Base-by-base conservation (phyloP, 345 rosid genomes). In the Alliaria petiolata region DNA sequence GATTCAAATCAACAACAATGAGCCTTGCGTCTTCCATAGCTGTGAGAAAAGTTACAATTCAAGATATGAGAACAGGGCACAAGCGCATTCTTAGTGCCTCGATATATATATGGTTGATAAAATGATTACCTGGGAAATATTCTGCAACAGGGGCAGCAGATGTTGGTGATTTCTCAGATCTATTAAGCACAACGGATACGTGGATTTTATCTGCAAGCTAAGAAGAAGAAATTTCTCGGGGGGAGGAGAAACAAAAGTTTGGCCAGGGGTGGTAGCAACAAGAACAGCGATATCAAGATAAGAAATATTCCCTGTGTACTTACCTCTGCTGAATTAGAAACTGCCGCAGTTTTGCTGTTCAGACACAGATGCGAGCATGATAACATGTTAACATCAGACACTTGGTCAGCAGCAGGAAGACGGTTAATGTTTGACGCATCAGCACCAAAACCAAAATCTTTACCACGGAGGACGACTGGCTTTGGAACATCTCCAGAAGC, bases 191-290 rank as follows among this genome's bases (percentile, higher is more conserved):
- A 73, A 90, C 70, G 58, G 80, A 81, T 52, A 91, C 81, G 77
- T 87, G 88, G 83, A 93, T 76, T 79, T 60, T 70, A 77, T 89
- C 97, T 93, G 95, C 98, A 87, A 70, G 83, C 98, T 90, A 86
- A 62, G 86, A 67, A 78, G 66, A 80, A 70, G 82, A 46, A 78
- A 69, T 14, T 44, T 82, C 74, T 22, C 25, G 25, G 72, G 62
- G 61, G 62, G 59, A 67, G 52, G 17, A 42, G 28, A 52, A 74
- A 20, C 67, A 73, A 39, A 30, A 4, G 25, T n/a, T n/a, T n/a
- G n/a, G n/a, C n/a, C n/a, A n/a, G n/a, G n/a, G n/a, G n/a, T n/a
- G n/a, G n/a, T n/a, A n/a, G n/a, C n/a, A n/a, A n/a, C 31, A 6
- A 0, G 28, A 5, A 54, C 11, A 60, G 57, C 11, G 0, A 44